phyloP scores from a whole-genome alignment of 495 filamentous ascomycete species.

The Xylaria intraflava region DNA sequence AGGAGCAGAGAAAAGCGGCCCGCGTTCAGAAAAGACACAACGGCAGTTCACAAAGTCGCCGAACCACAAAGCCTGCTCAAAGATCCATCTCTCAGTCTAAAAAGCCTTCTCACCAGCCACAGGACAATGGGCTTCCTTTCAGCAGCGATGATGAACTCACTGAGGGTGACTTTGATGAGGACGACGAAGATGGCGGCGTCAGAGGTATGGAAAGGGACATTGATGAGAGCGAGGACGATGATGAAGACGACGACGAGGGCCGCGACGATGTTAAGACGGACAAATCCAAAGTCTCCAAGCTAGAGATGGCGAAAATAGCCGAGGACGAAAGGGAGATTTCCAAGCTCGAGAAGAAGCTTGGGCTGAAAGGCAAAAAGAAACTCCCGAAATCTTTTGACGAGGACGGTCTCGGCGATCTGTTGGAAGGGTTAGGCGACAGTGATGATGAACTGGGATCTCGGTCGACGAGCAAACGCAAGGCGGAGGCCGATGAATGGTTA shows the following conservation, averaged over 20 bases:
- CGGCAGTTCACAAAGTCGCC: constrained; percentile 14
- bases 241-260: constrained; percentile 30
- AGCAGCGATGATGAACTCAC: constrained; percentile 20
- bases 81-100: not conserved
- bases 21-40: constrained; percentile 35
- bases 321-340: constrained; percentile 84
- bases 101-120: constrained; percentile 3
- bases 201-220: constrained; percentile 18
- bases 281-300: constrained; percentile 45
- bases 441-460: constrained; percentile 43
- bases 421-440: constrained; percentile 60
- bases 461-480: constrained; percentile 61
- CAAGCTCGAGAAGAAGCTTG: constrained; percentile 80
- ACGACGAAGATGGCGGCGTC: constrained; percentile 20
- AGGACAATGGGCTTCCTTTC: constrained; percentile 17
- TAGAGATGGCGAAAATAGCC: constrained; percentile 56
- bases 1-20: constrained; percentile 45
- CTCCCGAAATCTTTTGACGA: constrained; percentile 71
- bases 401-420: constrained; percentile 73
- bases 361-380: constrained; percentile 71
- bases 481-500: constrained; percentile 49
- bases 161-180: constrained; percentile 17
- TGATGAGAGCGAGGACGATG: constrained; percentile 21
- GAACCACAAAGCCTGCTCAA: constrained; percentile 6
- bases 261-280: constrained; percentile 25